These are phyloP conservation scores for Carex pumila DNA, from an alignment of 176 grass and related monocot species.

Conservation along the genomic window DNA sequence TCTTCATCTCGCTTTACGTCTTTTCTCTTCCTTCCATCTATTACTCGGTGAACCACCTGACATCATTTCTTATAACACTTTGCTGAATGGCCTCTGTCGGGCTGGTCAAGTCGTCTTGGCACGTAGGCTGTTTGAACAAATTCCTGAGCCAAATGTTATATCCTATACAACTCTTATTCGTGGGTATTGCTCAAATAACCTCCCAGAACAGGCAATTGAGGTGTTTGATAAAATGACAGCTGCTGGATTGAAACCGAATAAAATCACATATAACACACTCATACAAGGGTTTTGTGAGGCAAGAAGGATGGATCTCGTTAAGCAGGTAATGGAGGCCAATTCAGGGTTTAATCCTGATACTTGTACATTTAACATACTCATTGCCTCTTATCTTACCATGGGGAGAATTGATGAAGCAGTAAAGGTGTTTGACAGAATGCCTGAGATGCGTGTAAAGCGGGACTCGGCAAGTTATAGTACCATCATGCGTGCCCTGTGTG, in stretches of 20 bases:
- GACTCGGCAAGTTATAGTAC: constrained; percentile 82
- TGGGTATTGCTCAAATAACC: constrained; percentile 40
- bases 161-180: constrained; percentile 81
- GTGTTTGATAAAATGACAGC: constrained; percentile 49
- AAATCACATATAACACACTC: constrained; percentile 84
- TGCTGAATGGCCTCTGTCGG: constrained; percentile 48
- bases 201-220: constrained; percentile 36
- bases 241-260: constrained; percentile 40
- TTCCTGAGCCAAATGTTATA: constrained; percentile 53
- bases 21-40: constrained; percentile 45
- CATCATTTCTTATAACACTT: constrained; percentile 65
- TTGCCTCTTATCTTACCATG: constrained; percentile 36
- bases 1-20: constrained; percentile 27
- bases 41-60: constrained; percentile 54
- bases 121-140: constrained; percentile 60
- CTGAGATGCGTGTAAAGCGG: constrained; percentile 39
- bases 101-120: constrained; percentile 38
- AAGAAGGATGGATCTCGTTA: constrained; percentile 77
- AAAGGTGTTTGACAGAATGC: constrained; percentile 69
- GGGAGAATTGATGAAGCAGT: constrained; percentile 33
- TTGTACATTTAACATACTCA: constrained; percentile 76
- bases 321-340: constrained; percentile 33
- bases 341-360: constrained; percentile 60
- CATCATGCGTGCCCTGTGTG: constrained; percentile 43
- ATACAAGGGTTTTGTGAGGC: constrained; percentile 80